Percentiles rank a stretch among this genome's conserved stretches.
Conservation (phyloP, 257 asterid genomes). For the Petunia secreta region DNA sequence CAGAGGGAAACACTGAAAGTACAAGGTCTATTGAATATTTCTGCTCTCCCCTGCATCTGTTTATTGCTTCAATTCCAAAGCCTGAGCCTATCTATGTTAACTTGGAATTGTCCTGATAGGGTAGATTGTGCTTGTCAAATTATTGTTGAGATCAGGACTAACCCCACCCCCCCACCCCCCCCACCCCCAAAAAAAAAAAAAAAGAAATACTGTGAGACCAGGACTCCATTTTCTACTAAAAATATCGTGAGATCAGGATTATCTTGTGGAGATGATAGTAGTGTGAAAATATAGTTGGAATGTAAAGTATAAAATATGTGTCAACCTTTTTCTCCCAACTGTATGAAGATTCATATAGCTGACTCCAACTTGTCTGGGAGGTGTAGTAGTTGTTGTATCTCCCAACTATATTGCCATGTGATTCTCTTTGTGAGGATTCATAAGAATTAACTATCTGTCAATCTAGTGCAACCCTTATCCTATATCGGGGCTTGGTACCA, state of each 20-base stretch:
- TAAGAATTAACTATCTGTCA: too few relatives aligned
- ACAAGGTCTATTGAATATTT: constrained; percentile 52
- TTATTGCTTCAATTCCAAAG: background rate
- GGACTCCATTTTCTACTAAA: too few relatives aligned
- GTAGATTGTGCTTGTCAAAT: background rate
- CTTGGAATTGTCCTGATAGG: background rate
- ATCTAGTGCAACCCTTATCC: too few relatives aligned
- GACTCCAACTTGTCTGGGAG: too few relatives aligned
- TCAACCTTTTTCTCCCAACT: background rate
- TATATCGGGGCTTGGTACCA: too few relatives aligned
- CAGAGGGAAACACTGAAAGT: constrained; percentile 50
- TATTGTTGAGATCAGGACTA: too few relatives aligned
- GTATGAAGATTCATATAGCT: background rate
- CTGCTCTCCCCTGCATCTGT: constrained; percentile 19
- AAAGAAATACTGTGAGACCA: too few relatives aligned
- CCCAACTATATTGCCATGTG: too few relatives aligned
- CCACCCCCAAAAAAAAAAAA: too few relatives aligned
- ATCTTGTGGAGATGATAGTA: background rate
- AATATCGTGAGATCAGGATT: background rate
- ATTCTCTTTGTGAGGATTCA: too few relatives aligned
- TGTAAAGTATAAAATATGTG: background rate
- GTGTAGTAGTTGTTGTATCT: too few relatives aligned
- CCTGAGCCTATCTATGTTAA: background rate
- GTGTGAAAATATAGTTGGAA: constrained; percentile 7
- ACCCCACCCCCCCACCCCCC: too few relatives aligned